Percentiles rank a stretch among this genome's conserved stretches.
Conservation (phyloP, 768 basidiomycete species). For the Fibroporia radiculosa region DNA sequence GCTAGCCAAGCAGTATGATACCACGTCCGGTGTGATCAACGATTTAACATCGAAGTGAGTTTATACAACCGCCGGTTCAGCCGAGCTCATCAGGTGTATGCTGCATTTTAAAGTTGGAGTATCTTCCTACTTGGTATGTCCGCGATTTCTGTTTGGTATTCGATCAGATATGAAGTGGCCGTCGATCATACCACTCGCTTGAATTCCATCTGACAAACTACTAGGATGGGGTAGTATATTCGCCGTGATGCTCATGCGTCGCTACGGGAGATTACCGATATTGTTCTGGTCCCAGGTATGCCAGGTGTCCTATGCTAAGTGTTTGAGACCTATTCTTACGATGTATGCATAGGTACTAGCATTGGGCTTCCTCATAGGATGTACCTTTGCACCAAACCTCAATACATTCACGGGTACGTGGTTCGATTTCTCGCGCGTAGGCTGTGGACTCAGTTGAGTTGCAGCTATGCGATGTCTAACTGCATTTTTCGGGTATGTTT, state of each 20-base stretch:
- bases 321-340: background rate
- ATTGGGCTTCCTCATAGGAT: conserved; percentile 48
- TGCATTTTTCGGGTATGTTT: conserved; percentile 45
- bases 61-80: background rate
- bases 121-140: conserved; percentile 50
- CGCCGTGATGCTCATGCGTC: conserved; percentile 58
- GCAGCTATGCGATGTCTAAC: conserved; percentile 55
- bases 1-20: conserved; percentile 46
- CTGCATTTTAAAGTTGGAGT: conserved; percentile 40
- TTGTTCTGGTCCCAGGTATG: conserved; percentile 66
- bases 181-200: no score
- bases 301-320: background rate
- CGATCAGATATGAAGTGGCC: no score
- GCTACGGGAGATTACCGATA: conserved; percentile 56
- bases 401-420: conserved; percentile 46
- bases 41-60: conserved; percentile 46
- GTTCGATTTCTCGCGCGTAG: background rate
- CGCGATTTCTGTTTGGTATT: background rate
- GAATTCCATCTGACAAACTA: background rate
- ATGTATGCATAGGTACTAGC: conserved; percentile 37
- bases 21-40: conserved; percentile 50
- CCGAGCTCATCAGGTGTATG: background rate
- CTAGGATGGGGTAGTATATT: conserved; percentile 52
- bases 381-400: conserved; percentile 50
- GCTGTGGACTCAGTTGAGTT: no score